Base-by-base conservation (phyloP, 208 protist species). In the Leishmania braziliensis region DNA sequence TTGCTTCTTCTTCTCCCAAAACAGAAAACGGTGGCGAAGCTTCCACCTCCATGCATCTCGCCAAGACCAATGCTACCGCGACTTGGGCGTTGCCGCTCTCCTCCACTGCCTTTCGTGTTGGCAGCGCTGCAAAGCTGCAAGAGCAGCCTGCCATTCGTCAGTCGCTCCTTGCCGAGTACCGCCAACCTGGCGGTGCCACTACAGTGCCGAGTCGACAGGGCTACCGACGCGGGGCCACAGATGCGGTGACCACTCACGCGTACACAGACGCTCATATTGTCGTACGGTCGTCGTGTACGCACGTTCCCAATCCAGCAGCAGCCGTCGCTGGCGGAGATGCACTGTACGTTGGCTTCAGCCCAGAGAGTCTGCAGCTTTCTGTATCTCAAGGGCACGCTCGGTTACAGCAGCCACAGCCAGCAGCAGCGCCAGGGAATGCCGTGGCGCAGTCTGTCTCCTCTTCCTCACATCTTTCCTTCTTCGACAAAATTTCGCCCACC, bases 341-440 rank as follows among this genome's bases (percentile, higher is more conserved):
- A 0, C 10, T 66, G 51, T 85, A 85, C 77, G 69, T 82, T 69
- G 82, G 82, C 62, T 85, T 78, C 54, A 85, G 77, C 56, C 68
- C 77, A 20, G 82, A 81, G 51, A 85, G 77, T 78, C 63, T 85
- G 26, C 77, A 85, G 72, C 82, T 79, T 16, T 85, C 76, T 20
- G n/a, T 33, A 9, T 72, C 77, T 0, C 77, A 81, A 39, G 39
- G 51, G 23, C 53, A 63, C 3, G 1, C 60, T 0, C 20, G 43
- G 51, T 48, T 5, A 58, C 77, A n/a, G 51, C 54, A 53, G 48
- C 58, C 18, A 54, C 33, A 46, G 56, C 14, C 14, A 39, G 46
- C 29, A 53, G n/a, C 43, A 46, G 69, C 26, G 16, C 9, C 39
- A 51, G 77, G 74, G 48, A 46, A 29, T 68, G 48, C 46, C 12